Evolutionary conservation across 1,284 basidiomycete genomes (phyloP), one percentile per base, ranked within the genome.

Genomic region (Ganoderma sinense): DNA sequence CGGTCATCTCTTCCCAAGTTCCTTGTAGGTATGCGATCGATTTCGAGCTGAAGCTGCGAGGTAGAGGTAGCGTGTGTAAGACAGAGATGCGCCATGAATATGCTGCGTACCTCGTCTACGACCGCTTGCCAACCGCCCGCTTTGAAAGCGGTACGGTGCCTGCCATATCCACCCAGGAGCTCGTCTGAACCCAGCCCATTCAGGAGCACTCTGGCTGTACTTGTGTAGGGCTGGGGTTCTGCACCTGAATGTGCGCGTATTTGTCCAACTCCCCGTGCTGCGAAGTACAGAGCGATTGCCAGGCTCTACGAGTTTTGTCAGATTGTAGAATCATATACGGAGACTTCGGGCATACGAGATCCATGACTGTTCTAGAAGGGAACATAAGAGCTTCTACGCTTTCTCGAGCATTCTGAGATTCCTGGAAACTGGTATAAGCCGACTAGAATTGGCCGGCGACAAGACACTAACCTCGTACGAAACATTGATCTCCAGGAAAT

Each of bases 151-250:
- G 91, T 89, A 16, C 95, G 89, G 82, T 99, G 97, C 62, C 98
- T 87, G 0, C 94, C 89, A 80, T 99, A 99, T 0, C 98, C 98
- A 1, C 96, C 98, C 0, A 99, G 86, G 36, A 98, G 86, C 80
- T 99, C 97, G 79, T 99, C 97, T 0, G 98, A 96, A 0, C 98
- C 98, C 2, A 99, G 84, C 0, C 98, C 98, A 69, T 92, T 97
- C 29, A 99, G 82, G 20, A 98, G 85, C 0, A 99, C 96, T 55
- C 90, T 89, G 0, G 97, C 95, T 3, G 85, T 80, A 68, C 94
- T 95, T 0, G 82, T 85, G 79, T 98, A 97, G 8, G 84, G 81
- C 59, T 77, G 69, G 2, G 84, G 78, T 13, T 82, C 79, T 2
- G 80, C 81, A 11, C 80, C 80, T 7, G 79, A 75, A 5, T 75